Percentiles rank a stretch among this genome's conserved stretches.
phyloP scores from a whole-genome alignment of 345 rosid species.

The Clarkia xantiana region DNA sequence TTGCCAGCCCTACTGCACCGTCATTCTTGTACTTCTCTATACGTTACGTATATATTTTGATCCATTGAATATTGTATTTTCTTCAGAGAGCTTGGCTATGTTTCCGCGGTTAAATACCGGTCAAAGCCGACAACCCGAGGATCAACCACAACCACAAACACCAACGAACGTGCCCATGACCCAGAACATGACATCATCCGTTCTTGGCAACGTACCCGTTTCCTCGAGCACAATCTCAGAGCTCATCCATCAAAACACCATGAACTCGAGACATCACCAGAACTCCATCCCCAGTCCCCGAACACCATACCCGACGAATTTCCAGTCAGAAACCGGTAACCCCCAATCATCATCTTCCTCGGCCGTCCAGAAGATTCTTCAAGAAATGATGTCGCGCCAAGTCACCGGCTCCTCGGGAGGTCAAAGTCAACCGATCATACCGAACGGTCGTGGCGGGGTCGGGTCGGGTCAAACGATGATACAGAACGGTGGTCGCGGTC shows the following conservation, averaged over 20 bases:
- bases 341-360: conserved; percentile 30
- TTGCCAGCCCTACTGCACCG: conserved; percentile 23
- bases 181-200: conserved; percentile 5
- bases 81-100: conserved; percentile 45
- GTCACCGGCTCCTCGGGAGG: conserved; percentile 19
- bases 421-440: too few relatives aligned
- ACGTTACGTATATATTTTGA: too few relatives aligned
- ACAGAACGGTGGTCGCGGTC: too few relatives aligned
- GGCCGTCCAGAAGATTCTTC: conserved; percentile 40
- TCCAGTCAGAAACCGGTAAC: too few relatives aligned
- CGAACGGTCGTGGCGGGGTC: too few relatives aligned
- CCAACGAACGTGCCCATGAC: conserved; percentile 7
- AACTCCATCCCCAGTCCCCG: conserved; percentile 29
- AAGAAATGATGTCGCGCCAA: conserved; percentile 35
- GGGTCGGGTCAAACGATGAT: too few relatives aligned
- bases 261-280: conserved; percentile 41
- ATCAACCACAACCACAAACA: conserved; percentile 16
- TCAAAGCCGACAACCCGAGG: conserved; percentile 24
- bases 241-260: conserved; percentile 38
- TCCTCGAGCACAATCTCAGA: conserved; percentile 29
- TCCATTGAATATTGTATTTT: too few relatives aligned
- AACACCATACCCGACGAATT: not conserved
- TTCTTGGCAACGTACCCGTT: conserved; percentile 8
- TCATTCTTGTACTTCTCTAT: too few relatives aligned
- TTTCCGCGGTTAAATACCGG: conserved; percentile 29